Evolutionary conservation across 2,329 filamentous ascomycete genomes (phyloP), one percentile per base, ranked within the genome.

Genomic region (Verticillium nubilum): DNA sequence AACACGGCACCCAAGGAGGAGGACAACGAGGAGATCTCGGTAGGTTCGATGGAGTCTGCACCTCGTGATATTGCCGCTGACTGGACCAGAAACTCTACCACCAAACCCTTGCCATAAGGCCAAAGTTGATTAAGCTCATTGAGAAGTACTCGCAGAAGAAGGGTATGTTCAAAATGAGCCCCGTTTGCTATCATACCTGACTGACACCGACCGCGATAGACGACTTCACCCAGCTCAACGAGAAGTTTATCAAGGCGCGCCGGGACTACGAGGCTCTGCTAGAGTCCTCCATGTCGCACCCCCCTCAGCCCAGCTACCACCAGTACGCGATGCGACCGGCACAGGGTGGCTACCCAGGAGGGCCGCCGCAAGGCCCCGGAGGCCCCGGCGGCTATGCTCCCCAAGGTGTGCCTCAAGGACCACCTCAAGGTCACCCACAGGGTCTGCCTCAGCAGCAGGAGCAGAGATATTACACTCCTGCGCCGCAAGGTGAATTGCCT

Each of bases 131-230:
- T 72, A 96, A 98, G 77, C 79, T 99, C 56, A 99, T 99, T 72
- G 95, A 96, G 63, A 98, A 98, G 73, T 99, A 99, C 72, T 98
- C 95, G 10, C 95, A 99, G 73, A 98, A 97, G 84, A 99, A 99
- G 78, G 93, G 92, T 94, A 28, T 53, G 52, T 5, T 9, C 52
- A 29, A 6, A 12, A 26, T 26, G 19, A n/a, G 15, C 17, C 35
- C n/a, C 15, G 15, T 42, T n/a, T 7, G 29, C 59, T 65, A 63
- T 71, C 66, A 29, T 12, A 15, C n/a, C 1, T 12, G n/a, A 2
- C 52, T 3, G 19, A 23, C 5, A 17, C n/a, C 15, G 13, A n/a
- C n/a, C 15, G 42, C 42, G 53, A 10, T 65, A 96, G 95, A 99
- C 75, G 95, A 99, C 73, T 98, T 99, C 70, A 97, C 95, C 2